These are phyloP conservation scores for Eucalyptus sp. DNA, from an alignment of 345 rosid species.

Conservation along the genomic window DNA sequence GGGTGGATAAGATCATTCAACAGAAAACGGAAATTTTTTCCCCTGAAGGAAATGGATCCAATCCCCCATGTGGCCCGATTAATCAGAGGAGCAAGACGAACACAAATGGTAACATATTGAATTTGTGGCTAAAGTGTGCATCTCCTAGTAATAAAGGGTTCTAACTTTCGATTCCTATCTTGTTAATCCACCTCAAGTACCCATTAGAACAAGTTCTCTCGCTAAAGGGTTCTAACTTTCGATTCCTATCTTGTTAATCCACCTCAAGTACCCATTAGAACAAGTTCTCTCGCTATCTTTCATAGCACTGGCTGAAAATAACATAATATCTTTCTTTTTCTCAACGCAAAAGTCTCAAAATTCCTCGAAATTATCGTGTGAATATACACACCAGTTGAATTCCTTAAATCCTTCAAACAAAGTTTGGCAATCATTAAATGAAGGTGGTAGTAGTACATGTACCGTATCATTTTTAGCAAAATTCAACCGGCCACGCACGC, in stretches of 20 bases:
- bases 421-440: not conserved
- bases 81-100: not conserved
- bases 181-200: not conserved
- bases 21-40: not conserved
- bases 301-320: fast-evolving
- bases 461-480: not conserved
- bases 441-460: not conserved
- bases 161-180: not conserved
- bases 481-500: not conserved
- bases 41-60: not conserved
- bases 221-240: not conserved
- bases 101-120: not conserved
- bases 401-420: fast-evolving
- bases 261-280: not conserved
- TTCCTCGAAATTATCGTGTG: not conserved
- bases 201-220: too few species aligned
- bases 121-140: not conserved
- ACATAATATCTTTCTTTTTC: not conserved
- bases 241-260: too few species aligned
- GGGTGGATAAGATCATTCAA: not conserved
- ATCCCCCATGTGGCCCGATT: not conserved
- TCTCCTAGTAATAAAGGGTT: not conserved
- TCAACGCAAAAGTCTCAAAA: fast-evolving
- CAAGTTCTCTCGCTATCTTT: too few species aligned
- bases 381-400: not conserved